Conservation (phyloP, 1,284 basidiomycete species). For the Ganoderma boninense region DNA sequence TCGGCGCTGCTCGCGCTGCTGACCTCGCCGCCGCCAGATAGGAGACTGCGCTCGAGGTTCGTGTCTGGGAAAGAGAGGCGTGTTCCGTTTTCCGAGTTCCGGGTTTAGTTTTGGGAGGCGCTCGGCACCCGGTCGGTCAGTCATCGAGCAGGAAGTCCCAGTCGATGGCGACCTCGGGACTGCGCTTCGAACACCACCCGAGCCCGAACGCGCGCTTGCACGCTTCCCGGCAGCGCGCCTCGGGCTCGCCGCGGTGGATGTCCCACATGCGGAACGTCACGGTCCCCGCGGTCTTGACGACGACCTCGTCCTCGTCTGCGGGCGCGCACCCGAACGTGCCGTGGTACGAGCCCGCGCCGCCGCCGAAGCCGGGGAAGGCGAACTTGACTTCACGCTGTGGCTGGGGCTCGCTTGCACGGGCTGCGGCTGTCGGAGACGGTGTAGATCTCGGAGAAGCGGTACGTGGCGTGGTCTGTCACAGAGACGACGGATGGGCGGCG, state of each 20-base stretch:
- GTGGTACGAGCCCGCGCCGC: slow-evolving; percentile 7
- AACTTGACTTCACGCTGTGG: slow-evolving; percentile 12
- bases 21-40: slow-evolving; percentile 3
- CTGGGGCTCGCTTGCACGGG: not conserved
- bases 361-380: slow-evolving; percentile 4
- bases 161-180: slow-evolving; percentile 63
- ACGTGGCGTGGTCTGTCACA: slow-evolving; percentile 31
- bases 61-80: not conserved
- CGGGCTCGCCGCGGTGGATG: slow-evolving; percentile 66
- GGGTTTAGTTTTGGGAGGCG: not conserved
- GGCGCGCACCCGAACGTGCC: slow-evolving; percentile 26
- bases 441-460: slow-evolving; percentile 44
- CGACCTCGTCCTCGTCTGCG: slow-evolving; percentile 63
- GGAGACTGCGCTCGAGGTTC: too few species aligned
- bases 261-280: slow-evolving; percentile 84
- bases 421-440: slow-evolving; percentile 33
- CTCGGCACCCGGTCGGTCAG: slow-evolving; percentile 34
- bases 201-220: slow-evolving; percentile 69
- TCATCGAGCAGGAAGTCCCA: slow-evolving; percentile 84
- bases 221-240: slow-evolving; percentile 65
- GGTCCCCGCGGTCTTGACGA: slow-evolving; percentile 63
- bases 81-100: too few species aligned
- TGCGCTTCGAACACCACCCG: slow-evolving; percentile 57
- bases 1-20: slow-evolving; percentile 5
- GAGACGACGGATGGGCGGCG: slow-evolving; percentile 41